Evolutionary conservation across 768 basidiomycete species (phyloP).

Genomic region (Galerina sulciceps): DNA sequence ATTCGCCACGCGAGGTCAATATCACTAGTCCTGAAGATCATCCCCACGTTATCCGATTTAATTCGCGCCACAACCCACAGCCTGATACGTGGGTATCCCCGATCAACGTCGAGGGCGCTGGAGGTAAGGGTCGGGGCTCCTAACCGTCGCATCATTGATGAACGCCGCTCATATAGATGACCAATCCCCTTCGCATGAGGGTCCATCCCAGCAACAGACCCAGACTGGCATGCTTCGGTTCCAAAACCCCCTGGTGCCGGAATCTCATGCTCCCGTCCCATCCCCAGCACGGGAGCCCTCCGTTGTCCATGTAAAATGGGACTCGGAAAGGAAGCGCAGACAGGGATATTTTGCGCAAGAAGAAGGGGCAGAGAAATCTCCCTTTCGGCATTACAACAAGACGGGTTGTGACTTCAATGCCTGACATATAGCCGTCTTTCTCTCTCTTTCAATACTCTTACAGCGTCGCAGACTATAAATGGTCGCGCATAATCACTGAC

Average conservation of each 20-base stretch:
- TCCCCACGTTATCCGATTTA: constrained; percentile 3
- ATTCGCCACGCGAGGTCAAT: constrained; percentile 3
- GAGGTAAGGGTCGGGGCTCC: background rate
- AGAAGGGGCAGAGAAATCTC: constrained; percentile 32
- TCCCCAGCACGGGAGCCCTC: constrained; percentile 14
- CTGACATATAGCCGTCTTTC: background rate
- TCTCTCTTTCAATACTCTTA: too few species aligned
- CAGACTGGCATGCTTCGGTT: constrained; percentile 13
- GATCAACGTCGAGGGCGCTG: background rate
- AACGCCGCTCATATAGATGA: background rate
- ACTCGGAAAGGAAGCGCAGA: constrained; percentile 34
- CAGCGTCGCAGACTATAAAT: too few species aligned
- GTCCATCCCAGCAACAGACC: background rate
- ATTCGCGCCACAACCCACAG: constrained; percentile 8
- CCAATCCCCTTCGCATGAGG: background rate
- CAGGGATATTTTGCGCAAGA: constrained; percentile 34
- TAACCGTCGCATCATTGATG: background rate
- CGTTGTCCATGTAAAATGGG: constrained; percentile 32
- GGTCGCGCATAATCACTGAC: too few species aligned
- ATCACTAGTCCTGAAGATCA: background rate
- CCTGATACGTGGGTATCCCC: constrained; percentile 5
- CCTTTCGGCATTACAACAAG: constrained; percentile 36
- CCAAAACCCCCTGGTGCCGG: constrained; percentile 17
- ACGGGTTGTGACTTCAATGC: constrained; percentile 27
- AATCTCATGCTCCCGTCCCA: constrained; percentile 10